Conservation (phyloP, 2,329 filamentous ascomycete species). For the Ceratocystis ficicola region DNA sequence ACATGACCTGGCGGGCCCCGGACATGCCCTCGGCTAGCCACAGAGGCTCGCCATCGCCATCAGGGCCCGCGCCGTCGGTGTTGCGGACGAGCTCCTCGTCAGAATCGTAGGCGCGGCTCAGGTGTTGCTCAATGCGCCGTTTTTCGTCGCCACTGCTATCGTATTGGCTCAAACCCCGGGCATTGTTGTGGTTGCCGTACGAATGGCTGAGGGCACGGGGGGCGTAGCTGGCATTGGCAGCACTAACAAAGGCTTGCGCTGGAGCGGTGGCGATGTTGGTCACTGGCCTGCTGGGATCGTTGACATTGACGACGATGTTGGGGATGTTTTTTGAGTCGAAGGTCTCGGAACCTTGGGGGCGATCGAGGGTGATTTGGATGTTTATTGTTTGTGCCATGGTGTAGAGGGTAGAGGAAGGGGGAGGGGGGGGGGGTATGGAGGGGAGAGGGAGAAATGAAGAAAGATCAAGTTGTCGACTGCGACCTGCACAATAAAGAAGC, state of each 20-base stretch:
- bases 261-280: conserved; percentile 10
- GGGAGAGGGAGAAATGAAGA: not conserved
- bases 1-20: conserved; percentile 28
- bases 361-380: conserved; percentile 17
- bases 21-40: conserved; percentile 22
- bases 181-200: not conserved
- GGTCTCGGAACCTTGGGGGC: not conserved
- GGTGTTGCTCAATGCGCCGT: not conserved
- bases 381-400: conserved; percentile 18
- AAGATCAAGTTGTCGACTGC: not conserved
- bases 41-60: conserved; percentile 7
- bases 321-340: conserved; percentile 4
- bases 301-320: conserved; percentile 14
- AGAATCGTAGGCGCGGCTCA: conserved; percentile 2
- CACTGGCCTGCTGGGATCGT: conserved; percentile 4
- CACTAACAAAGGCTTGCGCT: conserved; percentile 12
- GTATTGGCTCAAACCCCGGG: not conserved
- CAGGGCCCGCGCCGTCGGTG: not conserved
- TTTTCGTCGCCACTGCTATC: conserved; percentile 11
- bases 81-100: conserved; percentile 13
- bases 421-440: not conserved
- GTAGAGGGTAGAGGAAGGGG: no score
- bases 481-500: not conserved
- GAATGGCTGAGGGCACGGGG: not conserved
- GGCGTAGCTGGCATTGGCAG: not conserved